Conservation (phyloP, 352 stramenopile species). For the Elongisporangium prolatum region DNA sequence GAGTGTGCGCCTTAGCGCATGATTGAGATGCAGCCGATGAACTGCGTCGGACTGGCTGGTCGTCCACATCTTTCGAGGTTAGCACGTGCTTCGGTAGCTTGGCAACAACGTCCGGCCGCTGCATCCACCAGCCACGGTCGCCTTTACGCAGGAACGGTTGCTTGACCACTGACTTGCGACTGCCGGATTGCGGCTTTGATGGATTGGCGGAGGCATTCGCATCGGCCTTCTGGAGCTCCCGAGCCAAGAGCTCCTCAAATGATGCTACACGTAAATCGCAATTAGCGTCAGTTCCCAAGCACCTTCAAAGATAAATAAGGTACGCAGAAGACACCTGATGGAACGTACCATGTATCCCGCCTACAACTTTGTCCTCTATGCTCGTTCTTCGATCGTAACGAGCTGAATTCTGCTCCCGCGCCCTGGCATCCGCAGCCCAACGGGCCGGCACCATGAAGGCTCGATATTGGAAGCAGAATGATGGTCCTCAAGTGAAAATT, state of each 20-base stretch:
- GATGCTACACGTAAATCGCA: constrained; percentile 24
- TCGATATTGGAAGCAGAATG: constrained; percentile 9
- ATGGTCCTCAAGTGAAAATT: constrained; percentile 5
- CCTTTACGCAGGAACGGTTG: constrained; percentile 74
- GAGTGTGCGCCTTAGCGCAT: neutral
- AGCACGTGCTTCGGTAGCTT: constrained; percentile 64
- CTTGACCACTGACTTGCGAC: constrained; percentile 11
- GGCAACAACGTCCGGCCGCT: constrained; percentile 36
- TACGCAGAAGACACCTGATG: neutral
- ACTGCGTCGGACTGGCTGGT: constrained; percentile 6
- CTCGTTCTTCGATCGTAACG: constrained; percentile 10
- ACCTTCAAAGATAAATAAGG: neutral
- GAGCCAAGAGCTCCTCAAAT: constrained; percentile 67
- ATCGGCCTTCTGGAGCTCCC: constrained; percentile 40
- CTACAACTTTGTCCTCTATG: constrained; percentile 16
- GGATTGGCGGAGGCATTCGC: neutral
- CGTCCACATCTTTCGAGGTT: constrained; percentile 35
- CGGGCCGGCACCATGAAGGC: constrained; percentile 8
- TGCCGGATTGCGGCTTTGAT: neutral
- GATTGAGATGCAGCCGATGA: constrained; percentile 2
- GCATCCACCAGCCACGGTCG: constrained; percentile 83
- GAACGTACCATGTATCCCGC: constrained; percentile 12
- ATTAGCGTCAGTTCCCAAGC: neutral
- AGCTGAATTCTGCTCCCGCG: constrained; percentile 21
- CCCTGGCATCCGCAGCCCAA: constrained; percentile 6